Conservation (phyloP, 2,329 filamentous ascomycete species). For the Hypoxylon rubiginosum region DNA sequence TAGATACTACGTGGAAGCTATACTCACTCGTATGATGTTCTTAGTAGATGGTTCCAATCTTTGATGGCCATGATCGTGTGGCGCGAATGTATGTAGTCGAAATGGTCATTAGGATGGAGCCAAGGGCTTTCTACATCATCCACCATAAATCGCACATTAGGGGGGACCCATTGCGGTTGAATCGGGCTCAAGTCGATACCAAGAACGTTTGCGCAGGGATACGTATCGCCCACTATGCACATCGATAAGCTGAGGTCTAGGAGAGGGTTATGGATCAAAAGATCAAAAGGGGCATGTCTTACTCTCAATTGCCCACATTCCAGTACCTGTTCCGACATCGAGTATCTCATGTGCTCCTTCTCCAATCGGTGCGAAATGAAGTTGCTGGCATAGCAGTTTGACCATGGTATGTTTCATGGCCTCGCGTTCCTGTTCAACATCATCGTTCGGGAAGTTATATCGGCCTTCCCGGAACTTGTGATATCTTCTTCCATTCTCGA, state of each 20-base stretch:
- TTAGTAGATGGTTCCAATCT: conserved; percentile 66
- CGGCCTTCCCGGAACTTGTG: conserved; percentile 58
- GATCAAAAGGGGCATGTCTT: conserved; percentile 11
- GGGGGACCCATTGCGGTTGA: conserved; percentile 57
- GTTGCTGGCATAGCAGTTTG: conserved; percentile 48
- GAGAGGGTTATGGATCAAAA: too few species aligned
- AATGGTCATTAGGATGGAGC: conserved; percentile 66
- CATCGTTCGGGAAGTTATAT: conserved; percentile 59
- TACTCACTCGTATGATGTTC: conserved; percentile 61
- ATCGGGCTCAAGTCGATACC: conserved; percentile 58
- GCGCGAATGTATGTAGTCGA: conserved; percentile 73
- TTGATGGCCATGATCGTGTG: conserved; percentile 69
- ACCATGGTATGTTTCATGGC: conserved; percentile 48
- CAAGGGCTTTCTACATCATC: conserved; percentile 71
- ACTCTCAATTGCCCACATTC: conserved; percentile 51
- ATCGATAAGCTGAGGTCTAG: conserved; percentile 13
- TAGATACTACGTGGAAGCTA: conserved; percentile 4
- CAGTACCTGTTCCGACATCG: conserved; percentile 55
- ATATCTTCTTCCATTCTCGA: conserved; percentile 59
- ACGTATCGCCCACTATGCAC: conserved; percentile 54
- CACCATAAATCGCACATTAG: conserved; percentile 59
- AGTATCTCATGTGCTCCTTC: conserved; percentile 39
- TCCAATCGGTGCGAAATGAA: conserved; percentile 45
- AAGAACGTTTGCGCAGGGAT: conserved; percentile 55
- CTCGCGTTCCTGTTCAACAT: conserved; percentile 60